Conservation (phyloP, 257 asterid genomes). For the Salvia miltiorrhiza region DNA sequence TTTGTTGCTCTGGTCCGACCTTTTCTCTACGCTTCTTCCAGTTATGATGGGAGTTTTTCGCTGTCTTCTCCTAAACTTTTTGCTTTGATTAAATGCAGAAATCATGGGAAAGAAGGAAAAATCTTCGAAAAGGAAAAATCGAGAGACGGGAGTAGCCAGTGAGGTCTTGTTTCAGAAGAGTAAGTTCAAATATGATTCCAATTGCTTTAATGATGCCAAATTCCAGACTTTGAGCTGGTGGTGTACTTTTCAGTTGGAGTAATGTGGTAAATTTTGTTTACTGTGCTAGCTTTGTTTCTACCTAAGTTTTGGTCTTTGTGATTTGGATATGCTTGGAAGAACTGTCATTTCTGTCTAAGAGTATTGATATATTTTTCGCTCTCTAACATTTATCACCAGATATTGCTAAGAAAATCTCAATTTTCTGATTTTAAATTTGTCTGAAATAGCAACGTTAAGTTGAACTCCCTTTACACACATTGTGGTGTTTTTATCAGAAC, state of each 20-base stretch:
- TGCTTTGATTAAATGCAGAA: no score
- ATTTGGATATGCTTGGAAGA: no score
- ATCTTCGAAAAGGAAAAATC: conserved; percentile 45
- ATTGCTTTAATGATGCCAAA: neutral
- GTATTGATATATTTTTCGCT: neutral
- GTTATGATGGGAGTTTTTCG: neutral
- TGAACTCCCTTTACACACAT: neutral
- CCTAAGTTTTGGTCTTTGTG: no score
- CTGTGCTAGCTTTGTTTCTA: no score
- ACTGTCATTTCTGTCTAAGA: no score
- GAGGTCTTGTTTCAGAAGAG: conserved; percentile 30
- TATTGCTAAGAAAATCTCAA: neutral
- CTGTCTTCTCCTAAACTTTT: neutral
- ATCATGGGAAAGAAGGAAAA: conserved; percentile 42
- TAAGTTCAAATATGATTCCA: neutral
- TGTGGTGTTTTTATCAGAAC: no score
- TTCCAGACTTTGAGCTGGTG: neutral
- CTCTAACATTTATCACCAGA: no score
- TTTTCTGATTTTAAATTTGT: neutral
- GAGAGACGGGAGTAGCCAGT: conserved; percentile 31
- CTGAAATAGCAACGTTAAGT: neutral
- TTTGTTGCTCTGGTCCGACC: conserved; percentile 4
- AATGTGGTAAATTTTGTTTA: no score
- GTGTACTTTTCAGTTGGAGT: no score
- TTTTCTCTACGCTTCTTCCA: neutral